Base-by-base conservation (phyloP, 2,329 filamentous ascomycete genomes). In the Sporothrix pallida region DNA sequence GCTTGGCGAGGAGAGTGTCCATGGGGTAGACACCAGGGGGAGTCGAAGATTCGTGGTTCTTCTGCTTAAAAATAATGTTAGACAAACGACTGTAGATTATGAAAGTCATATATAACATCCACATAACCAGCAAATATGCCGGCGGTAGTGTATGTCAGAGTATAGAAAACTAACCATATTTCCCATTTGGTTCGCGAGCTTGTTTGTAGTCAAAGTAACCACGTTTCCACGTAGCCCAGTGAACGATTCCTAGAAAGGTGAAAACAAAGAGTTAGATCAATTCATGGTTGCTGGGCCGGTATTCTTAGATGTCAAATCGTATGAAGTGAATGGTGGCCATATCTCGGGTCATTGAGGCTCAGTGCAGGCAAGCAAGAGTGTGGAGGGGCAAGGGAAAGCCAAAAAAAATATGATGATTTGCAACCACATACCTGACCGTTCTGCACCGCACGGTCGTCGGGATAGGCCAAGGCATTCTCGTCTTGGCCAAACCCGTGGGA, bases 1-100 rank as follows among this genome's bases (percentile, higher is more conserved):
- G 86, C 79, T 91, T 92, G 73, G 91, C 89, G 76, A 94, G 84
- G 70, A 94, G 88, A 74, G 90, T 90, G 78, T 96, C 93, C 85
- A 95, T 89, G 9, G 87, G 85, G 72, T 85, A 87, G 44, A 82
- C 76, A 56, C 87, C 85, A 65, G 79, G 75, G 12, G 80, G 75
- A 6, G 78, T 79, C 10, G 80, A 77, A 3, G 78, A 62, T 48
- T 87, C 85, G 77, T 86, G 84, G 75, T 79, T 84, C 70, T 83
- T 80, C 83, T 88, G 84, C 77, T 23, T 5, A 15, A 54, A 13
- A 37, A 12, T 8, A 1, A 42, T 13, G 48, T 69, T 26, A 69
- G 48, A 52, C 37, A 56, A 17, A 52, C 37, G 42, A 17, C 15
- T 69, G 48, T 42, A 42, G 26, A 60, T 23, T 13, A 31, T 26